Conservation (phyloP, 2,329 filamentous ascomycete species). For the Fusarium sororula region DNA sequence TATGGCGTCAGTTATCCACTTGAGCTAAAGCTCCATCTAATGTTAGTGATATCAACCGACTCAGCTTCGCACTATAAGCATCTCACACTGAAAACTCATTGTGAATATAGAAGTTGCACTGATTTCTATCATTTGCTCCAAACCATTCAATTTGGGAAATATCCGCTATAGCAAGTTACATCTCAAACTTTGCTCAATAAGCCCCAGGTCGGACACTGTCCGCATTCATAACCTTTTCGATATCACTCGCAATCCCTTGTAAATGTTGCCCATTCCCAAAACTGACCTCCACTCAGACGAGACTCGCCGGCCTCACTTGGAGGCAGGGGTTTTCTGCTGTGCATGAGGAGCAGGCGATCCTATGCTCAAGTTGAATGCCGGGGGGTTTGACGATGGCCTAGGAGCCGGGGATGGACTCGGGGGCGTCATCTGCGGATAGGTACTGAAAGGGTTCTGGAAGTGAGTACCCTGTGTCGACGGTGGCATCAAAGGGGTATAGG, state of each 20-base stretch:
- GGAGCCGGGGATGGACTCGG: constrained; percentile 37
- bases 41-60: not conserved
- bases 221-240: not conserved
- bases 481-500: not conserved
- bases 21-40: not conserved
- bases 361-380: not conserved
- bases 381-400: not conserved
- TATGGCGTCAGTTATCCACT: constrained; percentile 32
- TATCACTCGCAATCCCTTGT: not conserved
- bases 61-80: not conserved
- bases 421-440: constrained; percentile 15
- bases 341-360: not conserved
- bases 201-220: not conserved
- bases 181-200: not conserved
- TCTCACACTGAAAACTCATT: not conserved
- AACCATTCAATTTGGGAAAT: not conserved
- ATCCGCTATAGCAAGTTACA: not conserved
- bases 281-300: no score
- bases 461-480: not conserved
- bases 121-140: not conserved
- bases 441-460: not conserved
- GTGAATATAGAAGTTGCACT: not conserved
- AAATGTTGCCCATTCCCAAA: constrained; percentile 1
- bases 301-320: not conserved
- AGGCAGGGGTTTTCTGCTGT: not conserved